These are phyloP conservation scores for Aleurites moluccanus DNA, from an alignment of 441 rosid genomes.

Conservation along the genomic window DNA sequence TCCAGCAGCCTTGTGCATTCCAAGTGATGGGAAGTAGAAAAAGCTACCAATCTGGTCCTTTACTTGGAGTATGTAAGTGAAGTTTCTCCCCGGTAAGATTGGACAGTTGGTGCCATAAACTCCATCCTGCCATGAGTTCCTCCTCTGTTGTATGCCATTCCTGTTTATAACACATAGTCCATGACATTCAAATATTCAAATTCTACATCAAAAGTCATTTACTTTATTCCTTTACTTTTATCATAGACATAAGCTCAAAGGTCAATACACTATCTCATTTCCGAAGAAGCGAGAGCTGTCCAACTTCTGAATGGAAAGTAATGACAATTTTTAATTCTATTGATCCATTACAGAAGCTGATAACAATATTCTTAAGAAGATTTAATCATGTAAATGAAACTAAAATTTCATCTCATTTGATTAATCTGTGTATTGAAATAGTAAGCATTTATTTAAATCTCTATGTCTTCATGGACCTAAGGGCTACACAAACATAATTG, in stretches of 20 bases:
- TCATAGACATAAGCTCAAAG: not conserved
- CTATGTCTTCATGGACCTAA: not conserved
- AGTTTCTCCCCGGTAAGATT: conserved; percentile 69
- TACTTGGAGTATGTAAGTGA: conserved; percentile 75
- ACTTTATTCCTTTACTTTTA: not conserved
- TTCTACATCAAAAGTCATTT: conserved; percentile 12
- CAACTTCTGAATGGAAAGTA: not conserved
- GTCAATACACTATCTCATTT: not conserved
- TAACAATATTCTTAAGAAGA: not conserved
- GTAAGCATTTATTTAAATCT: not conserved
- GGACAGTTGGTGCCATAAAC: conserved; percentile 87
- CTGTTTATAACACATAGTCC: conserved; percentile 30
- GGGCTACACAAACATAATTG: not conserved
- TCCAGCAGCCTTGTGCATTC: conserved; percentile 92
- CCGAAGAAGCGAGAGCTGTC: not conserved
- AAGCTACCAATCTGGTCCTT: conserved; percentile 96
- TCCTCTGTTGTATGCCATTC: conserved; percentile 84
- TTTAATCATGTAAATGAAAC: too few species aligned
- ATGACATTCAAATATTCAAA: conserved; percentile 17
- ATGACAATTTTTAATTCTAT: not conserved
- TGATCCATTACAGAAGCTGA: not conserved
- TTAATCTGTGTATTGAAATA: not conserved
- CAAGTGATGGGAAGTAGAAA: conserved; percentile 84
- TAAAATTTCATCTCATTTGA: not conserved
- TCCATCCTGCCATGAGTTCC: conserved; percentile 86